Percentiles rank a stretch among this genome's conserved stretches.
These are phyloP conservation scores for Pelargonium fulgidum DNA, from an alignment of 441 rosid genomes.

Conservation along the genomic window DNA sequence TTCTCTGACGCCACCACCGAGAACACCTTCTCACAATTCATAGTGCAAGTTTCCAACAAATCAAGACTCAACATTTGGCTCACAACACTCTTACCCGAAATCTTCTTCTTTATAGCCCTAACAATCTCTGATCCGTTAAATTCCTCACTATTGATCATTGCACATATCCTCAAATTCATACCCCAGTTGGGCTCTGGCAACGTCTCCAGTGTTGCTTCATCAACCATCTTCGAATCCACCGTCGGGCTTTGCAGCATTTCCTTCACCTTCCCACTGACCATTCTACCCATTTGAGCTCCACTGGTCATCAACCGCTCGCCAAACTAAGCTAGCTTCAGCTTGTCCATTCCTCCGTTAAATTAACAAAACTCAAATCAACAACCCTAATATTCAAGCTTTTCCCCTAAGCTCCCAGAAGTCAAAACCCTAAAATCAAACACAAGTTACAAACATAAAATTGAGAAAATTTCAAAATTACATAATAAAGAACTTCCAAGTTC, in stretches of 20 bases:
- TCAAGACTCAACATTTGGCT: conserved; percentile 66
- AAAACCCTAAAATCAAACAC: too few species aligned
- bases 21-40: conserved; percentile 76
- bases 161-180: conserved; percentile 77
- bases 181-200: conserved; percentile 80
- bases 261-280: conserved; percentile 71
- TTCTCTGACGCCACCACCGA: conserved; percentile 76
- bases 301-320: conserved; percentile 67
- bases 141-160: conserved; percentile 63
- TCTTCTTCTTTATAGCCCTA: conserved; percentile 64
- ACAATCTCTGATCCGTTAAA: conserved; percentile 59
- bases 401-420: background rate
- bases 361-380: conserved; percentile 16
- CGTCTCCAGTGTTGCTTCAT: conserved; percentile 70
- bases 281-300: conserved; percentile 70
- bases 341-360: conserved; percentile 41
- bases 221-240: conserved; percentile 68
- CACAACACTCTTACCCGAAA: conserved; percentile 45
- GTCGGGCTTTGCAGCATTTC: conserved; percentile 77
- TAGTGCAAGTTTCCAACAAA: conserved; percentile 66
- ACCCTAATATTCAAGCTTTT: conserved; percentile 23
- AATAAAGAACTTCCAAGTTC: too few species aligned
- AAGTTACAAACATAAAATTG: too few species aligned
- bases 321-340: conserved; percentile 54
- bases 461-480: too few species aligned